Base-by-base conservation (phyloP, 805 yeast genomes). In the Yarrowia sp. region DNA sequence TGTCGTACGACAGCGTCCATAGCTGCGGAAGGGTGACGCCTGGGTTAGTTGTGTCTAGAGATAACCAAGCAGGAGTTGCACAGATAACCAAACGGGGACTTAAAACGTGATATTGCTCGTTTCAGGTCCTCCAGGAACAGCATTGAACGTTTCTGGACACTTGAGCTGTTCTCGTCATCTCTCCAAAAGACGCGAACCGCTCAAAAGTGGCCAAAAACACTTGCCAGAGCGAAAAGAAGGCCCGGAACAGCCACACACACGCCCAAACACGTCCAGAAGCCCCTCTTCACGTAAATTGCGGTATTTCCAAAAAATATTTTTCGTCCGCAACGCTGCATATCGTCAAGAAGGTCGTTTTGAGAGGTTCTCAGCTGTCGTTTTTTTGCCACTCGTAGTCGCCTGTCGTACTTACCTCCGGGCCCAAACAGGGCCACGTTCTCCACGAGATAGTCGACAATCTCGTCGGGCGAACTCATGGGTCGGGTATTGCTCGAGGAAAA, bases 391-490 rank as follows among this genome's bases (percentile, higher is more conserved):
- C 18, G 6, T 14, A n/a, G 21, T 7, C 21, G 7, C 7, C 18
- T 8, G 13, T 9, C 1, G 13, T 25, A 55, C 70, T 24, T 64
- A 72, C 74, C 74, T 31, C 66, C 65, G 47, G 66, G 68, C 7
- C 74, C 75, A 58, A 69, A 69, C 39, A 67, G 64, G 12, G 74
- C 73, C 36, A 72, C 44, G 38, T 64, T 63, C 62, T 72, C 73
- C 22, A 71, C 62, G 31, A 68, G 38, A 63, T 65, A 62, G 42
- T 67, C 71, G 38, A 70, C 69, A 21, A 71, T 53, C 62, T 71
- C 73, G 61, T 72, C 74, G 9, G 71, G 70, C 12, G 72, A 58
- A 29, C 63, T 33, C 31, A 49, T 62, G 55, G 32, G 33, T 19
- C 13, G 38, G 38, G 13, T 29, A 31, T 42, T 42, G 49, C 32